These are phyloP conservation scores for Erysimum cheiri DNA, from an alignment of 441 rosid genomes.

Conservation along the genomic window DNA sequence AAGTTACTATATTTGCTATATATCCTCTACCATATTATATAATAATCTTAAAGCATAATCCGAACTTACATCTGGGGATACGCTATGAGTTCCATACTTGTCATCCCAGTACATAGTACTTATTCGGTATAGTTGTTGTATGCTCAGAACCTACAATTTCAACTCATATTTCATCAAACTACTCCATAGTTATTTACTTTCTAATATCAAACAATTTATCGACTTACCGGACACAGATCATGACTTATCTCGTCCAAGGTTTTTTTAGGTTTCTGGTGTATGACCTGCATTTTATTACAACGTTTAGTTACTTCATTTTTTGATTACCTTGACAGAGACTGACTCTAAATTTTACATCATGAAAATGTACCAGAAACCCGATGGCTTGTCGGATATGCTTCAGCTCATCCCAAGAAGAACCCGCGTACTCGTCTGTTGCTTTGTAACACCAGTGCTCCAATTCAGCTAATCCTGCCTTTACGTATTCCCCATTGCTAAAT, in stretches of 20 bases:
- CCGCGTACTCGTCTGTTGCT: slow-evolving; percentile 98
- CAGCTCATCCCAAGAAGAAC: slow-evolving; percentile 81
- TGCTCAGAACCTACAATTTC: slow-evolving; percentile 76
- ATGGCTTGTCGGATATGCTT: slow-evolving; percentile 82
- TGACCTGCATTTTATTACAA: slow-evolving; percentile 56
- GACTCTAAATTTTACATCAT: not conserved
- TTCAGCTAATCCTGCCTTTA: slow-evolving; percentile 95
- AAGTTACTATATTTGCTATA: not conserved
- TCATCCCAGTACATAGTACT: slow-evolving; percentile 99
- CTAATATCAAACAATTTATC: not conserved
- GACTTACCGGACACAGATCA: slow-evolving; percentile 83
- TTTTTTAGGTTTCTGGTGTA: slow-evolving; percentile 97
- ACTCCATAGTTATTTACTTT: not conserved
- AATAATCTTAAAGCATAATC: not conserved
- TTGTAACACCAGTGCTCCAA: slow-evolving; percentile 97
- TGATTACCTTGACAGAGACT: not conserved
- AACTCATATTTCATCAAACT: slow-evolving; percentile 5
- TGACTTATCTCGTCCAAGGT: slow-evolving; percentile 93
- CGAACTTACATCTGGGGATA: slow-evolving; percentile 81
- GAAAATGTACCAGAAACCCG: slow-evolving; percentile 67
- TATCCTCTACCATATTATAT: not conserved
- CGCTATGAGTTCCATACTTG: slow-evolving; percentile 96
- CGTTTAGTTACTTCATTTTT: not conserved
- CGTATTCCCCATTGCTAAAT: slow-evolving; percentile 97
- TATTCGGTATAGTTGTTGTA: slow-evolving; percentile 94